Percentiles rank a stretch among this genome's conserved stretches.
Evolutionary conservation across 2,329 filamentous ascomycete genomes (phyloP).

Genomic region (Pyrenophora graminea): DNA sequence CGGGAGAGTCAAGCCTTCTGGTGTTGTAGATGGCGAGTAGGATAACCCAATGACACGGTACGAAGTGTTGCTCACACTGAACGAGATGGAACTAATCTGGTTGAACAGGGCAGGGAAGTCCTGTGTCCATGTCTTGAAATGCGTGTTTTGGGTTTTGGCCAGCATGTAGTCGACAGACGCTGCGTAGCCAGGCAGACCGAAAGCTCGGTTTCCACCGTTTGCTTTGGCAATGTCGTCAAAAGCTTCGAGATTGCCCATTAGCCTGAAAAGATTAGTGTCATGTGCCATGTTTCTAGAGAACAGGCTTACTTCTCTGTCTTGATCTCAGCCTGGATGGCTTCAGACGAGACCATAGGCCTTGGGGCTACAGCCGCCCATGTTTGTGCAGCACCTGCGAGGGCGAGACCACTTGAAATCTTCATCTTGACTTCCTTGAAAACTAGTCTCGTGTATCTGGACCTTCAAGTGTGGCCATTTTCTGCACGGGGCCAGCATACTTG

Average conservation of each 20-base stretch:
- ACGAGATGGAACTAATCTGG: constrained; percentile 48
- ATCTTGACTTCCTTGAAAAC: constrained; percentile 18
- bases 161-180: constrained; percentile 63
- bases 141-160: constrained; percentile 51
- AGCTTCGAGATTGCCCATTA: constrained; percentile 59
- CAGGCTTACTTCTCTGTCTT: constrained; percentile 43
- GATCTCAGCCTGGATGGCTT: constrained; percentile 48
- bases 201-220: constrained; percentile 64
- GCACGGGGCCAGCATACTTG: constrained; percentile 7
- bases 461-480: constrained; percentile 1
- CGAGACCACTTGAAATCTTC: constrained; percentile 32
- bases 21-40: constrained; percentile 54
- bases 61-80: constrained; percentile 44
- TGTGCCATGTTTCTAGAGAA: not conserved
- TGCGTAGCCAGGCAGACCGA: constrained; percentile 62
- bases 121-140: constrained; percentile 52
- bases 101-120: constrained; percentile 55
- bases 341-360: constrained; percentile 42
- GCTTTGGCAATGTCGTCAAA: constrained; percentile 59
- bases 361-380: constrained; percentile 26
- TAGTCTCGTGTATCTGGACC: no score
- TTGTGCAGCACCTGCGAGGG: constrained; percentile 32
- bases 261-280: constrained; percentile 40
- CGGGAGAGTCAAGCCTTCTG: constrained; percentile 50
- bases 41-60: constrained; percentile 51